phyloP scores from a whole-genome alignment of 345 rosid species.

The Melaleuca alternifolia region DNA sequence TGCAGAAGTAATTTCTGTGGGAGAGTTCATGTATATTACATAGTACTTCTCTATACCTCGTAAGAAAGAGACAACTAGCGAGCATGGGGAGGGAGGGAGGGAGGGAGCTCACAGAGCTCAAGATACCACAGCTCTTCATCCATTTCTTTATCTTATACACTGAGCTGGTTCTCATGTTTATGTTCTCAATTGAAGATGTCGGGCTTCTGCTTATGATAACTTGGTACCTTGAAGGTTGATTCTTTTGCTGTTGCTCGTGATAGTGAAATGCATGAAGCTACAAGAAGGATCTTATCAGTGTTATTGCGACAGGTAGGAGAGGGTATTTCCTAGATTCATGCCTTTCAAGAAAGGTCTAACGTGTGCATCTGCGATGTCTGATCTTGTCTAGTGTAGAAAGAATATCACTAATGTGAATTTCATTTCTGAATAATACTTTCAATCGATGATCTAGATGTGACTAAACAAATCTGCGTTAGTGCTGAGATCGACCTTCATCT shows the following conservation, averaged over 20 bases:
- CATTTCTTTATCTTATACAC: background rate
- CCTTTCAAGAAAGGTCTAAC: background rate
- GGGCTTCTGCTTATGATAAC: background rate
- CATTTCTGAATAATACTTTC: background rate
- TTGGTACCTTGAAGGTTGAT: conserved; percentile 53
- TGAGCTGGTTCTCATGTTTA: background rate
- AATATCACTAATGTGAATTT: background rate
- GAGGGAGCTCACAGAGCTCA: background rate
- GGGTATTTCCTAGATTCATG: background rate
- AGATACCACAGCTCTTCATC: background rate
- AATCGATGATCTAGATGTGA: background rate
- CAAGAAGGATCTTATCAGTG: conserved; percentile 83
- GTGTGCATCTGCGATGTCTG: background rate
- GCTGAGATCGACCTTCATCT: background rate
- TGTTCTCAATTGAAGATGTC: background rate
- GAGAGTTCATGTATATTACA: background rate
- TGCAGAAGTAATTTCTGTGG: background rate
- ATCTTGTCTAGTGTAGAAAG: background rate
- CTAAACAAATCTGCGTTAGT: background rate
- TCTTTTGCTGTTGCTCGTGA: conserved; percentile 84
- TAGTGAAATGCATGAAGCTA: conserved; percentile 88
- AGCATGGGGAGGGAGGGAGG: background rate
- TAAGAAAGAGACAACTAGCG: background rate
- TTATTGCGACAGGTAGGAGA: conserved; percentile 67
- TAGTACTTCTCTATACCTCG: background rate